phyloP scores from a whole-genome alignment of 129 eudicot species.

The Silybum marianum region DNA sequence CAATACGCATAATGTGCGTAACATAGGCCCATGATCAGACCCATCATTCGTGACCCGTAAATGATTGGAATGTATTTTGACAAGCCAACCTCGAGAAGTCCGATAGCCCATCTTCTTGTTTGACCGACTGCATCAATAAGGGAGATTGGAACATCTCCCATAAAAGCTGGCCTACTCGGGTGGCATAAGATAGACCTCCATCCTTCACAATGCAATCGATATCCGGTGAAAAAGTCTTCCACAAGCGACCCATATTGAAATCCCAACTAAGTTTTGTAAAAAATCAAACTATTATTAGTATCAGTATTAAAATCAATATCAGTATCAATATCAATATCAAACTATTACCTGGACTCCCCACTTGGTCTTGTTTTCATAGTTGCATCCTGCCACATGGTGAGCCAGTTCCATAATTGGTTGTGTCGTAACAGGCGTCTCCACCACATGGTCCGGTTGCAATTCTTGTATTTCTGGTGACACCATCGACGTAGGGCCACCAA shows the following conservation, averaged over 20 bases:
- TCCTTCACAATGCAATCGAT: constrained; percentile 69
- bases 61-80: constrained; percentile 51
- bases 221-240: constrained; percentile 85
- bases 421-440: constrained; percentile 37
- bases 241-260: constrained; percentile 75
- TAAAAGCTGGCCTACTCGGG: constrained; percentile 70
- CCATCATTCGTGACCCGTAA: constrained; percentile 47
- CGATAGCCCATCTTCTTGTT: constrained; percentile 68
- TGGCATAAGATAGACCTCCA: constrained; percentile 73
- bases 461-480: constrained; percentile 45
- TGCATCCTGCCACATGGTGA: constrained; percentile 55
- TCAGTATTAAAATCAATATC: background rate
- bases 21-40: constrained; percentile 55
- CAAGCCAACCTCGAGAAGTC: constrained; percentile 64
- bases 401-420: constrained; percentile 38
- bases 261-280: constrained; percentile 52
- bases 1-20: constrained; percentile 55
- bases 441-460: constrained; percentile 42
- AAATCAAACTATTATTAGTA: background rate
- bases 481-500: constrained; percentile 55
- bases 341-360: constrained; percentile 71
- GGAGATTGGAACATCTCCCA: constrained; percentile 67
- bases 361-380: constrained; percentile 52
- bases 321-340: background rate
- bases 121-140: constrained; percentile 62